phyloP scores from a whole-genome alignment of 2,329 filamentous ascomycete genomes.

The Fusarium succisae region DNA sequence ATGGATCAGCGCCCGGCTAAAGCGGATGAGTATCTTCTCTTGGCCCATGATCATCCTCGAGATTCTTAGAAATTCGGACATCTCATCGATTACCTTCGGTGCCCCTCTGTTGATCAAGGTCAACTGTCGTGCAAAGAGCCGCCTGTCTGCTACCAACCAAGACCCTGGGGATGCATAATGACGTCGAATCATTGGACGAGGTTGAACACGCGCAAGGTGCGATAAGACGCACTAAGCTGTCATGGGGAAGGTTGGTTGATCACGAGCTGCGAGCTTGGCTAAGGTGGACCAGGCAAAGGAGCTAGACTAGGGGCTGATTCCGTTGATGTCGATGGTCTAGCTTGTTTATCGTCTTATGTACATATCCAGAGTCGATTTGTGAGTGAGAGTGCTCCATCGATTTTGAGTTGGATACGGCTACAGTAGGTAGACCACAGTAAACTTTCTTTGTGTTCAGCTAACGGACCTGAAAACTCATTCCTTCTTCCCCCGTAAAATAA shows the following conservation, averaged over 20 bases:
- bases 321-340: conserved; percentile 17
- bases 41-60: background rate
- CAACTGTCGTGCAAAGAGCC: conserved; percentile 22
- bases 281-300: conserved; percentile 31
- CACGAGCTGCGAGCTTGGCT: conserved; percentile 38
- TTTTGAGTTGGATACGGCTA: conserved; percentile 3
- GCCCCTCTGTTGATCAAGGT: conserved; percentile 19
- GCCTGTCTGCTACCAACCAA: conserved; percentile 28
- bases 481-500: background rate
- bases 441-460: conserved; percentile 4
- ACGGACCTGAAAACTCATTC: background rate
- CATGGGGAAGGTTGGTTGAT: conserved; percentile 30
- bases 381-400: conserved; percentile 11
- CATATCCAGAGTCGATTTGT: conserved; percentile 10
- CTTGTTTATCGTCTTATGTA: conserved; percentile 24
- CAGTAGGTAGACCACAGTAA: background rate
- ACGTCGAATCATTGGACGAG: conserved; percentile 33
- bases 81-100: background rate
- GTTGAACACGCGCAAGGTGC: conserved; percentile 35
- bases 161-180: conserved; percentile 32
- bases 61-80: background rate
- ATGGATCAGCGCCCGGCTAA: conserved; percentile 7
- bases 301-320: conserved; percentile 2
- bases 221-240: conserved; percentile 34
- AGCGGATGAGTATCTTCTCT: background rate